Conservation (phyloP, 805 yeast species). For the Sugiyamaella smithiae region DNA sequence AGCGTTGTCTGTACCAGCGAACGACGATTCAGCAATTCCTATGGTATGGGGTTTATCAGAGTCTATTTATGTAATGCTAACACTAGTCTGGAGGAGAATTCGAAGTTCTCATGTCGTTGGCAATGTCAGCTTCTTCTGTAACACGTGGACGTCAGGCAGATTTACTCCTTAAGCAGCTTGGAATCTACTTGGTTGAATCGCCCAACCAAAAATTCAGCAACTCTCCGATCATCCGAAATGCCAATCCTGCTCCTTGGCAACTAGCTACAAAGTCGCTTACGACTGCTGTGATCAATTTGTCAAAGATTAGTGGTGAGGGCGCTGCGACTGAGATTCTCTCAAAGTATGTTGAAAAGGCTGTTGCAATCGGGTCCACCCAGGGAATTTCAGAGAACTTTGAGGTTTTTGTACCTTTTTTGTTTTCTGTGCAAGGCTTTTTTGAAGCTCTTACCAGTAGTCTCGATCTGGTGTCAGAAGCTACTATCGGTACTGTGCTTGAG, state of each 20-base stretch:
- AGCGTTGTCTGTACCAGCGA: constrained; percentile 27
- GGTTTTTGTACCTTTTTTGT: constrained; percentile 16
- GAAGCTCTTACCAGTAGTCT: constrained; percentile 29
- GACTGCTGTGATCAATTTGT: constrained; percentile 32
- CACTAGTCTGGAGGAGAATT: constrained; percentile 35
- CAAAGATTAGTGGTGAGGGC: constrained; percentile 33
- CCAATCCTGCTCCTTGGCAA: constrained; percentile 45
- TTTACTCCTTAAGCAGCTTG: constrained; percentile 44
- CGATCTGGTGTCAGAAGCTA: constrained; percentile 8
- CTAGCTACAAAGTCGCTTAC: constrained; percentile 38
- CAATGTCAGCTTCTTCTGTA: constrained; percentile 42
- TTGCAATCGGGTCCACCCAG: constrained; percentile 8
- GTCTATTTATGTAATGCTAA: not conserved
- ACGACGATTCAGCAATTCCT: constrained; percentile 25
- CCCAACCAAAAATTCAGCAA: constrained; percentile 43
- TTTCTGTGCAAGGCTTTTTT: constrained; percentile 34
- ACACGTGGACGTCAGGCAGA: constrained; percentile 42
- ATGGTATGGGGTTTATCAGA: constrained; percentile 19
- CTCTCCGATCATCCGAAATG: constrained; percentile 25
- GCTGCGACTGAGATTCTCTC: constrained; percentile 26
- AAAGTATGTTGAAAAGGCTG: constrained; percentile 27
- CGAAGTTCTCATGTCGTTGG: constrained; percentile 57
- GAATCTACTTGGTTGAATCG: constrained; percentile 45
- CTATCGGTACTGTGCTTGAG: constrained; percentile 10
- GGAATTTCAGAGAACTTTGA: not conserved